Base-by-base conservation (phyloP, 768 basidiomycete species). In the Rhizopogon roseolus region DNA sequence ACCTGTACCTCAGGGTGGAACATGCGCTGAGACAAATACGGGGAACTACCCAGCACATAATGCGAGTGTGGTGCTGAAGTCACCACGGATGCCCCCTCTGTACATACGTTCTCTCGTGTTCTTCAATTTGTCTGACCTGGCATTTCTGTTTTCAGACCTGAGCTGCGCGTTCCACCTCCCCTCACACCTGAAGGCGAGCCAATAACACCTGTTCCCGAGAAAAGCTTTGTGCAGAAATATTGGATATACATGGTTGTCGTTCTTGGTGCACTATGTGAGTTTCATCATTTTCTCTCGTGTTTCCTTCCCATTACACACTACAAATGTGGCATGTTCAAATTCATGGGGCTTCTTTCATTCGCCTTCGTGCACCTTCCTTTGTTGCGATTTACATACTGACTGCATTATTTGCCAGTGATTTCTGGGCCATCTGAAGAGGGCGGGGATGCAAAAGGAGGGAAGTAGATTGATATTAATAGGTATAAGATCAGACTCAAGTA, bases 201-300 rank as follows among this genome's bases (percentile, higher is more conserved):
- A 17, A 72, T 88, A 22, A 66, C 75, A 54, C 80, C 84, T 0
- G 65, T 73, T 34, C 77, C 79, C 0, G 90, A 95, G 64, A 88
- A 93, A 68, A 73, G 82, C 10, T 91, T 94, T 68, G 53, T 93
- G 40, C 88, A 91, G 63, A 94, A 93, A 66, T 95, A 95, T 68
- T 95, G 93, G 93, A 75, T 93, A 68, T 93, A 93, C 61, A 79
- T 91, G 37, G 71, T 77, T 40, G 76, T 82, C 3, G 66, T 81
- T 41, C 66, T 86, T 9, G 63, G 87, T 16, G 79, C 83, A 41
- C 62, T 88, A 16, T 50, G 86, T 89, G 63, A 68, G 85, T 79
- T 50, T 11, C 37, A 16, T 22, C 19, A 8, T 14, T 22, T 22
- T 22, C 19, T 5, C 5, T 41, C 40, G 39, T 40, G 10, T 34